These are phyloP conservation scores for Seminavis robusta DNA, from an alignment of 108 stramenopile species.

Conservation along the genomic window DNA sequence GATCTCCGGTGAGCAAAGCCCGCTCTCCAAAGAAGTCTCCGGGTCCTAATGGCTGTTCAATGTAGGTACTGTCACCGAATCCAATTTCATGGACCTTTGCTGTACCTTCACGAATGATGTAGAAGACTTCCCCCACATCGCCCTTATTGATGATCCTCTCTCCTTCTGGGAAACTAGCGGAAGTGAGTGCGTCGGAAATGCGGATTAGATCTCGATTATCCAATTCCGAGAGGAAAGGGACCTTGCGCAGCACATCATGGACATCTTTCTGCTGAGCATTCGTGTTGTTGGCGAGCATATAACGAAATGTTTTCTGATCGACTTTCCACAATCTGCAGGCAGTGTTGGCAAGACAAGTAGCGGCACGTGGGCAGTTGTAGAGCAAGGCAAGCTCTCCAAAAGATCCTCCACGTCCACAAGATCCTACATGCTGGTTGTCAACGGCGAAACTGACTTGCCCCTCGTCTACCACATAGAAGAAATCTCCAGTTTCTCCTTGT, in stretches of 20 bases:
- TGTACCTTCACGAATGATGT: conserved; percentile 88
- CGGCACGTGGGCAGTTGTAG: conserved; percentile 90
- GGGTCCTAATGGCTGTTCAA: conserved; percentile 68
- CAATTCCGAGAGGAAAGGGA: conserved; percentile 73
- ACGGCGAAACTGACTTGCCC: conserved; percentile 86
- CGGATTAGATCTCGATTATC: conserved; percentile 64
- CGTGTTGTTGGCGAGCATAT: conserved; percentile 88
- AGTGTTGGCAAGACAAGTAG: conserved; percentile 80
- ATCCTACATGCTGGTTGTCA: conserved; percentile 80
- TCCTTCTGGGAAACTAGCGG: conserved; percentile 78
- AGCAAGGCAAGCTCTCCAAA: conserved; percentile 88
- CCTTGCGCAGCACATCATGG: conserved; percentile 66
- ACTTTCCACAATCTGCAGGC: conserved; percentile 88
- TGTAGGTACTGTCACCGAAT: conserved; percentile 76
- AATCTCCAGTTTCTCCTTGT: conserved; percentile 87
- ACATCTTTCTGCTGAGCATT: conserved; percentile 64
- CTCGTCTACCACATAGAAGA: conserved; percentile 87
- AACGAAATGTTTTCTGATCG: conserved; percentile 82
- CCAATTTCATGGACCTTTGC: conserved; percentile 90
- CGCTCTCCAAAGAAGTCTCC: conserved; percentile 97
- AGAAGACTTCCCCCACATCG: conserved; percentile 93
- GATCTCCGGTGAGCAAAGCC: conserved; percentile 94
- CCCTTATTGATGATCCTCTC: conserved; percentile 90
- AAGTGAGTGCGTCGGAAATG: conserved; percentile 81
- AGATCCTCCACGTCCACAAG: conserved; percentile 77